Percentiles rank a stretch among this genome's conserved stretches.
phyloP scores from a whole-genome alignment of 2,329 filamentous ascomycete species.

The Aureobasidium subglaciale region DNA sequence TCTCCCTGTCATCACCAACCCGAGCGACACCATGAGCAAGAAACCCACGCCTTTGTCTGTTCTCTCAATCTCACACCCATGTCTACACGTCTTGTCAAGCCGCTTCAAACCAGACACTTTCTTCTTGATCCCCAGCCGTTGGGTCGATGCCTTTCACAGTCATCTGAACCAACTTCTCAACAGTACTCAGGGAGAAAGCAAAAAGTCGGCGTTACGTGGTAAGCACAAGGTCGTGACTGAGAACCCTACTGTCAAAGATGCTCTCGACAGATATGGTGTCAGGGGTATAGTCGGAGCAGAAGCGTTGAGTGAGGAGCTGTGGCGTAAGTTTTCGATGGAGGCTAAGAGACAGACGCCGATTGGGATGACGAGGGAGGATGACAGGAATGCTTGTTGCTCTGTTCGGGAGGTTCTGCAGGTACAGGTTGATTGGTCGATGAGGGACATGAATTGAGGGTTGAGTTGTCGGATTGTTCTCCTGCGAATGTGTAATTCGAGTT shows the following conservation, averaged over 20 bases:
- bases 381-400: neutral
- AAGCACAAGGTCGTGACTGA: neutral
- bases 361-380: neutral
- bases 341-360: neutral
- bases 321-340: neutral
- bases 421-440: constrained; percentile 5
- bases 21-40: neutral
- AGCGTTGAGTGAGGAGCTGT: neutral
- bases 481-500: neutral
- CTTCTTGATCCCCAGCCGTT: neutral
- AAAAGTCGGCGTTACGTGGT: neutral
- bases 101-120: neutral
- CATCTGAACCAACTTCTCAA: neutral
- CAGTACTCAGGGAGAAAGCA: neutral
- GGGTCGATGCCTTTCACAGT: neutral
- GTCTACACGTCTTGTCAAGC: neutral
- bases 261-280: neutral
- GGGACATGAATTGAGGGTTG: neutral
- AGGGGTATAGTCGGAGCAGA: neutral
- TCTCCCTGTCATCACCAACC: neutral
- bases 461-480: neutral
- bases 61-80: neutral
- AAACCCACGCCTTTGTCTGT: neutral
- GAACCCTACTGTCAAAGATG: neutral
- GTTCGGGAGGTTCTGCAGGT: neutral